A percentile compares a stretch with the other conserved stretches of the same genome.
Evolutionary conservation across 2,329 filamentous ascomycete genomes (phyloP).

Genomic region (Trematosphaeria pertusa): DNA sequence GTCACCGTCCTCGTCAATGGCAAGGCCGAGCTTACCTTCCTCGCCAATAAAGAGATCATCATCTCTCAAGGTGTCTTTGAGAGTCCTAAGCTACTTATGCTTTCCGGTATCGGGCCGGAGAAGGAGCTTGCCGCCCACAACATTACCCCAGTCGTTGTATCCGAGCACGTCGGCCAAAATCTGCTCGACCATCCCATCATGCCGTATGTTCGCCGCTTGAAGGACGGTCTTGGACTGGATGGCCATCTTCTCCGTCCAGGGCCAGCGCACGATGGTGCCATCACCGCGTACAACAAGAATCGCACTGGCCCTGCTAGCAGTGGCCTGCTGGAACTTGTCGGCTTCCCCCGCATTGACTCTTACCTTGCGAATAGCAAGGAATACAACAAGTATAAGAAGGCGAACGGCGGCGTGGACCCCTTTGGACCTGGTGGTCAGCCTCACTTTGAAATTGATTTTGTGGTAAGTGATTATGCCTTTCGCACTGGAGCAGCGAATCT

Average conservation of each 20-base stretch:
- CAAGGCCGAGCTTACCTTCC: constrained; percentile 49
- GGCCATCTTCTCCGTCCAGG: constrained; percentile 49
- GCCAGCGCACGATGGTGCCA: constrained; percentile 38
- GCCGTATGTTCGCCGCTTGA: constrained; percentile 45
- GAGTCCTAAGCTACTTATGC: constrained; percentile 67
- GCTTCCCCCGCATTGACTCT: constrained; percentile 65
- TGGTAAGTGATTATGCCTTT: too few species aligned
- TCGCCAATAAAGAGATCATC: constrained; percentile 22
- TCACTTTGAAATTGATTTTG: constrained; percentile 58
- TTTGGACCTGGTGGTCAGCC: constrained; percentile 35
- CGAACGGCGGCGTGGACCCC: constrained; percentile 47
- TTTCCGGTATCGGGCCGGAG: constrained; percentile 65
- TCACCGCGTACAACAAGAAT: constrained; percentile 48
- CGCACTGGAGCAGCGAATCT: too few species aligned
- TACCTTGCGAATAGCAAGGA: constrained; percentile 57
- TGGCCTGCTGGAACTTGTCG: constrained; percentile 60
- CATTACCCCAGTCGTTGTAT: constrained; percentile 60
- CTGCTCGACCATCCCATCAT: constrained; percentile 60
- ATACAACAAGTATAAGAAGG: constrained; percentile 55
- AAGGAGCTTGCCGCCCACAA: constrained; percentile 58
- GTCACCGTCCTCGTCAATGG: constrained; percentile 55
- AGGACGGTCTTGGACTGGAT: constrained; percentile 60
- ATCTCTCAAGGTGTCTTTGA: constrained; percentile 61
- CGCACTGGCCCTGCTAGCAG: constrained; percentile 51
- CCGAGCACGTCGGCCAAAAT: constrained; percentile 68